Evolutionary conservation across 2,329 filamentous ascomycete species (phyloP).

Genomic region (Nannizziopsis arthrosporioides): DNA sequence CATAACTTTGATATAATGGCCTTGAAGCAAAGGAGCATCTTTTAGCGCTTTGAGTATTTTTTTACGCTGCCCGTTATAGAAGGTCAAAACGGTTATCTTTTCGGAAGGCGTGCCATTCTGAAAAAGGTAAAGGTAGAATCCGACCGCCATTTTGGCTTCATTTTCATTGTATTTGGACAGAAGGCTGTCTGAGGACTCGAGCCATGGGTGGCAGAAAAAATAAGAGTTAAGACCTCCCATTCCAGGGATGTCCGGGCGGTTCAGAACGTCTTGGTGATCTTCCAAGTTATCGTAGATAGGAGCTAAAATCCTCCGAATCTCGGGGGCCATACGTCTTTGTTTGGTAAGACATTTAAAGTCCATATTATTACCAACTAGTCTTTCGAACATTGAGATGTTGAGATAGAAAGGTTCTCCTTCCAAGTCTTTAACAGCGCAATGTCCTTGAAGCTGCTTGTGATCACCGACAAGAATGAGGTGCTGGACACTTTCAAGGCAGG

Average conservation of each 20-base stretch:
- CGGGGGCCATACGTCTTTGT: constrained; percentile 63
- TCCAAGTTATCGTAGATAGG: constrained; percentile 51
- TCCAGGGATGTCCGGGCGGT: constrained; percentile 45
- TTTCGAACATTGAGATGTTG: constrained; percentile 67
- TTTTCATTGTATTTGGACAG: constrained; percentile 55
- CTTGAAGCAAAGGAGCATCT: constrained; percentile 35
- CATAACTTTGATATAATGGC: constrained; percentile 48
- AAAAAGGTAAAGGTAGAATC: constrained; percentile 60
- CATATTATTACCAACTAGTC: constrained; percentile 55
- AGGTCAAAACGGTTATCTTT: constrained; percentile 70
- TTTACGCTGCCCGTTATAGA: constrained; percentile 75
- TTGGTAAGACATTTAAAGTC: constrained; percentile 53
- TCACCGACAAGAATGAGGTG: constrained; percentile 64
- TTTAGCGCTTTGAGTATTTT: constrained; percentile 43
- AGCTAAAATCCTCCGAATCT: constrained; percentile 48
- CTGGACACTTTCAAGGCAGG: constrained; percentile 50
- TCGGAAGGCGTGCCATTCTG: constrained; percentile 49
- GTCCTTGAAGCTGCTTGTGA: constrained; percentile 63
- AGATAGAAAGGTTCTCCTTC: constrained; percentile 52
- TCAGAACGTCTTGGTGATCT: constrained; percentile 48
- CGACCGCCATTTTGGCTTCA: constrained; percentile 66
- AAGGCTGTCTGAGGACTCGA: constrained; percentile 51
- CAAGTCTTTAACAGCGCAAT: constrained; percentile 52
- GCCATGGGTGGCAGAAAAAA: constrained; percentile 55
- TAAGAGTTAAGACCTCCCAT: constrained; percentile 51